Base-by-base conservation (phyloP, 208 protist species). In the Trypanosoma congolense region DNA sequence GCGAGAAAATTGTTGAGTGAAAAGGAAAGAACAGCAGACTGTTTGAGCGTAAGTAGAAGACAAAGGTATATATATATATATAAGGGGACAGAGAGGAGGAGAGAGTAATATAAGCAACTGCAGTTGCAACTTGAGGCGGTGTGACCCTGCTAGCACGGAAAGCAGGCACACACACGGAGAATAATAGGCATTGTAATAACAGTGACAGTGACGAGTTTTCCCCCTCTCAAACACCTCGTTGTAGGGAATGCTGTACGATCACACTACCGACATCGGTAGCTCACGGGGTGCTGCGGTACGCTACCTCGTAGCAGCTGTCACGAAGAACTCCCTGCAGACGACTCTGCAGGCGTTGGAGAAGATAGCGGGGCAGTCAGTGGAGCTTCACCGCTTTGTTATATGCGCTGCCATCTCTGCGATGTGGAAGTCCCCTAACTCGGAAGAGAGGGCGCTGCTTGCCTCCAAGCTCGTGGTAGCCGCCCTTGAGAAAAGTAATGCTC, bases 311-410 rank as follows among this genome's bases (percentile, higher is more conserved):
- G 40, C 75, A 3, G 73, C 83, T 9, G 83, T 83, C 14, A 80
- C 78, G 24, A 83, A 85, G 69, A 81, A 71, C 61, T 88, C 75
- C 0, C 43, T 87, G 35, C 83, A 91, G 73, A 80, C 79, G 14
- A 90, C 83, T 4, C 44, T 87, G 18, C 62, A 73, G 47, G 74
- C 71, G 19, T 73, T 94, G 5, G 76, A 88, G 64, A 77, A 90
- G 63, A 73, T 85, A 30, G 70, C 70, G 45, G 29, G 47, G 18
- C 74, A 75, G 38, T 77, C 73, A 1, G 61, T 80, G 22, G 70
- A 80, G 61, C 65, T 80, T 25, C 59, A 82, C 57, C 74, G 83
- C 14, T 91, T 83, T 66, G 60, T 71, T 19, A 74, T 91, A 14
- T 70, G 60, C 47, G 58, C 59, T 22, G 56, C 73, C 0, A 44